These are phyloP conservation scores for Auricularia sp. DNA, from an alignment of 768 basidiomycete genomes.

Conservation along the genomic window DNA sequence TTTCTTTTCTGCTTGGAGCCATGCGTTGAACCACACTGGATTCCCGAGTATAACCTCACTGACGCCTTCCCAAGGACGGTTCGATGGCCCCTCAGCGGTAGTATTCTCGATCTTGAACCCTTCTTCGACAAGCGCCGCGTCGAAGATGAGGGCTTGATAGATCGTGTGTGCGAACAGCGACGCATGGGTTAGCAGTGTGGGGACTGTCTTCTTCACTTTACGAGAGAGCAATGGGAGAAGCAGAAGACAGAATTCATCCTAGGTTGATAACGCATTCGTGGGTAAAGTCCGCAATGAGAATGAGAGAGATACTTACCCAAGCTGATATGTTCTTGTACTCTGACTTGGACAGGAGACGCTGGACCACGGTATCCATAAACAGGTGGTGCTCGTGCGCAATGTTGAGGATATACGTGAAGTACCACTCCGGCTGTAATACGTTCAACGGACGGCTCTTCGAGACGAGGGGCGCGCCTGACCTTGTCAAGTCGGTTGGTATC, in stretches of 20 bases:
- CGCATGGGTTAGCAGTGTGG: slow-evolving; percentile 63
- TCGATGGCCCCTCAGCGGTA: slow-evolving; percentile 17
- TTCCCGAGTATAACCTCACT: slow-evolving; percentile 74
- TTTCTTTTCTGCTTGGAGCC: slow-evolving; percentile 81
- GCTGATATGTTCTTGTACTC: slow-evolving; percentile 58
- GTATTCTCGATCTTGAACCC: slow-evolving; percentile 58
- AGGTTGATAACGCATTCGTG: neutral
- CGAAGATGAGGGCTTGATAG: slow-evolving; percentile 84
- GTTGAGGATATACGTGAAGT: slow-evolving; percentile 85
- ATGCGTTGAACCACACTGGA: slow-evolving; percentile 81
- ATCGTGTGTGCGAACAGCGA: slow-evolving; percentile 90
- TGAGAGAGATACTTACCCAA: slow-evolving; percentile 48
- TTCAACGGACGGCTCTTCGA: neutral
- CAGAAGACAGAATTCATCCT: slow-evolving; percentile 77
- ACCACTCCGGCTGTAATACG: slow-evolving; percentile 81
- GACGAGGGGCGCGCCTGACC: slow-evolving; percentile 29
- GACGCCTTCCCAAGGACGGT: slow-evolving; percentile 80
- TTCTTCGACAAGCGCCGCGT: slow-evolving; percentile 61
- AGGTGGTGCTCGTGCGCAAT: slow-evolving; percentile 72
- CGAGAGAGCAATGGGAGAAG: slow-evolving; percentile 68
- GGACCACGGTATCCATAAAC: slow-evolving; percentile 70
- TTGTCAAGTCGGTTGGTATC: slow-evolving; percentile 91
- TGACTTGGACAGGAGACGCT: slow-evolving; percentile 54
- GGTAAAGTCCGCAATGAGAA: neutral
- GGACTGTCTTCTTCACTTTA: slow-evolving; percentile 67